These are phyloP conservation scores for Coemansia sp. DNA, from an alignment of 192 early-diverging fungal species.

Conservation along the genomic window DNA sequence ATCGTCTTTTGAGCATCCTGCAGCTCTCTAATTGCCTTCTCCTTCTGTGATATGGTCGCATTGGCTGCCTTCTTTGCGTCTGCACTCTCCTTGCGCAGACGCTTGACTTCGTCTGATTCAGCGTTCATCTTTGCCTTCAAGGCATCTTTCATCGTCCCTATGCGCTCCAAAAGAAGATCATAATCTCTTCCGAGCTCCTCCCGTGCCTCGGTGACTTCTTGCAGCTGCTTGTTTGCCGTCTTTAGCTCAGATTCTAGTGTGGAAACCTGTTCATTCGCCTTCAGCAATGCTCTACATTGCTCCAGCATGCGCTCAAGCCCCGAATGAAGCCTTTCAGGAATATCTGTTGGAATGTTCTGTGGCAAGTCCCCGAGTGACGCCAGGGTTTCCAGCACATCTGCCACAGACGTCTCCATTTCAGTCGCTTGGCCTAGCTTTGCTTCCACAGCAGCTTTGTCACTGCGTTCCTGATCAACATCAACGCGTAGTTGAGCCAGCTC, in stretches of 20 bases:
- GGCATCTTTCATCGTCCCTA: constrained; percentile 78
- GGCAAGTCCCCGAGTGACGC: constrained; percentile 26
- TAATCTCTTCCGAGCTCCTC: constrained; percentile 58
- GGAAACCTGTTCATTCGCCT: constrained; percentile 5
- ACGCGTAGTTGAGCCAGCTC: constrained; percentile 35
- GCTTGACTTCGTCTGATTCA: constrained; percentile 64
- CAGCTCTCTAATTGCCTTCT: constrained; percentile 5
- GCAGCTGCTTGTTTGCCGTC: constrained; percentile 19
- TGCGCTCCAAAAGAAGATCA: constrained; percentile 69
- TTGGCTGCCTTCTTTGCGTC: constrained; percentile 12
- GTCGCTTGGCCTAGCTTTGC: constrained; percentile 8
- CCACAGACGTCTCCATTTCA: constrained; percentile 16
- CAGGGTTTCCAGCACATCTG: constrained; percentile 14
- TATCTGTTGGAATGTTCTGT: background rate
- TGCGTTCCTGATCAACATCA: constrained; percentile 18
- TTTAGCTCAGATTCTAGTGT: constrained; percentile 31
- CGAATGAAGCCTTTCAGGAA: constrained; percentile 25
- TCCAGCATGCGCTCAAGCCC: constrained; percentile 22
- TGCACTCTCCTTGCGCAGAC: constrained; percentile 27
- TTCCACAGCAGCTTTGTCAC: constrained; percentile 15
- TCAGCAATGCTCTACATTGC: constrained; percentile 9
- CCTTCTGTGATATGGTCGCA: constrained; percentile 18
- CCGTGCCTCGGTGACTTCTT: constrained; percentile 38
- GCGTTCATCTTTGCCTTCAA: constrained; percentile 79
- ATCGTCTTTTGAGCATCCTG: constrained; percentile 8